Evolutionary conservation across 75 land plant species (phyloP), one percentile per base, ranked within the genome.

Genomic region (Adiantum capillusveneris): DNA sequence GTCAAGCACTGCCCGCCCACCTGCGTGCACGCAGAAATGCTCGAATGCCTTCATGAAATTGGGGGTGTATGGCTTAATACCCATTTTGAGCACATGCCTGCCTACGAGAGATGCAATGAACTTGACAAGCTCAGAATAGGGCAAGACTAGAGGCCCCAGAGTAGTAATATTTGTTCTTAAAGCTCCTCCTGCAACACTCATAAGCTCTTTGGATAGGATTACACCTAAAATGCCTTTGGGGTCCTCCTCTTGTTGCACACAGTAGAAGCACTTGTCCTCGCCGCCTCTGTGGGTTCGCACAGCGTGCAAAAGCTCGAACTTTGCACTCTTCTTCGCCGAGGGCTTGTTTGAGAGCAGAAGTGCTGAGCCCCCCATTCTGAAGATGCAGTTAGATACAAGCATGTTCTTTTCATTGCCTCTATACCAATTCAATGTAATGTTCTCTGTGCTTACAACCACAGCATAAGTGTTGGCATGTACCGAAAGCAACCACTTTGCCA

Each of bases 381-480:
- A 90, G 62, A 79, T 76, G 69, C 92, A 90, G 44, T 87, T 90
- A 29, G 91, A 83, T 0, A 87, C 50, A 16, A 90, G 73, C 96
- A 90, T 90, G 29, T 82, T 78, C 25, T 81, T 61, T 56, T 77
- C 74, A 29, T 53, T 54, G 20, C 96, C 96, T 13, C 65, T 56
- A 52, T 90, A 90, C 85, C 88, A 90, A 36, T 79, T 90, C 49
- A 81, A 70, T 0, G 81, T 81, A 18, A 91, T 82, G 64, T 78
- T 85, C 69, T 91, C 94, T 1, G 85, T 84, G 67, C 89, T 84
- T 20, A 92, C 89, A 39, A 92, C 94, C 19, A 92, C 71, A 1
- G 86, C 97, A 53, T 77, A 85, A n/a, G 78, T 73, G 63, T 73
- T 74, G 19, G 84, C 69, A 62, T 84, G 79, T 19, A 77, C 65